phyloP scores from a whole-genome alignment of 192 early-diverging fungal genomes.

The Fimicolochytrium jonesii region DNA sequence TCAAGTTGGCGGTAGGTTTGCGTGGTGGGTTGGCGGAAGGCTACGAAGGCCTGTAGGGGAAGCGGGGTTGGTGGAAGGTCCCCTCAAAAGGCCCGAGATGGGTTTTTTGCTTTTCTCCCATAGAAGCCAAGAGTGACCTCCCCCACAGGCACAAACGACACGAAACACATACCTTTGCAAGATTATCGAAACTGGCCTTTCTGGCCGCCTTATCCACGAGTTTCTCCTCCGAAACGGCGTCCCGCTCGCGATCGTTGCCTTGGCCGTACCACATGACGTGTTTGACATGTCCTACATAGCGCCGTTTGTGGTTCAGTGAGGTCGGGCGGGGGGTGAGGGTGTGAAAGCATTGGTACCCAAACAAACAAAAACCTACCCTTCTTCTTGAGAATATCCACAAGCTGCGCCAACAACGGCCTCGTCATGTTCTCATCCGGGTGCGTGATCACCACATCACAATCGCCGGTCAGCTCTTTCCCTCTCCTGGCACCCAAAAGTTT shows the following conservation, averaged over 20 bases:
- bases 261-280: constrained; percentile 24
- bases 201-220: not conserved
- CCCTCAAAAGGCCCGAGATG: not conserved
- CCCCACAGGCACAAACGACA: no score
- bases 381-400: constrained; percentile 16
- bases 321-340: no score
- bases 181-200: constrained; percentile 17
- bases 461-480: constrained; percentile 29
- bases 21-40: constrained; percentile 22
- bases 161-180: constrained; percentile 6
- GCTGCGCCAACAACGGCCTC: not conserved
- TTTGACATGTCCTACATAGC: constrained; percentile 16
- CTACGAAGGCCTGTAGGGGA: constrained; percentile 20
- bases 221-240: not conserved
- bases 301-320: no score
- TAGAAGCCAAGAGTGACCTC: no score
- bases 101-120: constrained; percentile 4
- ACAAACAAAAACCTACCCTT: constrained; percentile 7
- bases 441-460: constrained; percentile 32
- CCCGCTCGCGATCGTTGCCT: not conserved
- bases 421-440: constrained; percentile 12
- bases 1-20: constrained; percentile 28
- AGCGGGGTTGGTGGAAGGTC: not conserved
- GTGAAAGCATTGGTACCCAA: not conserved
- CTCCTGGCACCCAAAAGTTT: constrained; percentile 8